Base-by-base conservation (phyloP, 352 stramenopile genomes). In the Discostella stelligera region DNA sequence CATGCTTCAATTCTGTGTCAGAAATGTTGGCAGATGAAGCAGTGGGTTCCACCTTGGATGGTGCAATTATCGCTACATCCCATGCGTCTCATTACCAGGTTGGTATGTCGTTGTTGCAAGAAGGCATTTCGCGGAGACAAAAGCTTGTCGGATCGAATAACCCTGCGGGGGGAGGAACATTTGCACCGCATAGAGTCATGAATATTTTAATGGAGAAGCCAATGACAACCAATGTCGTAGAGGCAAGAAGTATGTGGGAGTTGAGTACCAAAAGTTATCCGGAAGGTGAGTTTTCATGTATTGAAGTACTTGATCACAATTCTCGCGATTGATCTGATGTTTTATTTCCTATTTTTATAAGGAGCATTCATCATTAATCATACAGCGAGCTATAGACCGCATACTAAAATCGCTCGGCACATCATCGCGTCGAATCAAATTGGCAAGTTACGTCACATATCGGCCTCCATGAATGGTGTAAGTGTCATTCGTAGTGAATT, bases 191-290 rank as follows among this genome's bases (percentile, higher is more conserved):
- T 54, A 65, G 63, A 55, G 41, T 41, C 1, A 52, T 80, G 46
- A 49, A 74, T 76, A 79, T 85, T 21, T 65, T 85, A n/a, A 82
- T 82, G 72, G 78, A 85, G 48, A 85, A 85, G 27, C 78, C 78
- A n/a, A 82, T 85, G 78, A 82, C 72, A 32, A 82, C 72, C 9
- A 48, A 46, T 68, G 72, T 84, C 2, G 32, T 59, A 3, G 78
- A 82, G 53, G 78, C 78, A 13, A 50, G 48, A 13, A 46, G 25
- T 14, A 32, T 85, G 48, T 74, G 56, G 59, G 50, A 62, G n/a
- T 71, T 58, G 78, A 78, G 60, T 44, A 7, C 44, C 8, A 56
- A 58, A 14, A 11, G 41, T 23, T 77, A 81, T 59, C 49, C 66
- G 13, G 60, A 81, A 53, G 73, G 73, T 66, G 39, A 77, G 60